Evolutionary conservation across 139 green algal species (phyloP), one percentile per base, ranked within the genome.

Genomic region (Chlamydomonas urium): DNA sequence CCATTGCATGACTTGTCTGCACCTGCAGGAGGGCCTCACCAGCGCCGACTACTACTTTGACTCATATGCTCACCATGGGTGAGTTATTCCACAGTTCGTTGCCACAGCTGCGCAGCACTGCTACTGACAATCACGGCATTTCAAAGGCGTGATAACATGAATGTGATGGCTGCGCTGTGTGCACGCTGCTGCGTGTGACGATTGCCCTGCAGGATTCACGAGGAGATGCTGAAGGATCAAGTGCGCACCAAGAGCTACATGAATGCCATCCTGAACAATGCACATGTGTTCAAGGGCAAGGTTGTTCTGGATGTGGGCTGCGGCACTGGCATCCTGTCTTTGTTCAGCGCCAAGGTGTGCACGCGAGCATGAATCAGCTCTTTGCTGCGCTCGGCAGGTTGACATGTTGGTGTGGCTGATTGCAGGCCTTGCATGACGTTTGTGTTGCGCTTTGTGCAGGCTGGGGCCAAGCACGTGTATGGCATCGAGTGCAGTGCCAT

Each of bases 181-280:
- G 21, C 45, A 26, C 21, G 21, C 45, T 10, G 24, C 50, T 26
- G 8, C 0, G 8, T 31, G 70, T 36, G 21, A 21, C 1, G 47
- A 47, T 63, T 23, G 37, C 37, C 21, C 28, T 14, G 33, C 1
- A 17, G 1, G 45, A 94, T 94, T 63, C 91, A 96, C 73, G 86
- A 95, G 74, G 90, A 97, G 79, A 98, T 98, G 93, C 86, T 98
- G 35, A 96, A 97, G 70, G 93, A 98, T 79, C 67, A 68, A 33
- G 86, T 97, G 48, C 86, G 93, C 58, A 98, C 93, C 0, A 77
- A 80, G 6, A 86, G 86, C 36, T 98, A 98, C 81, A 89, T 90
- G 78, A 89, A 88, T 66, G 81, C 90, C 21, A 94, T 97, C 53
- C 71, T 92, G 34, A 86, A 88, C 47, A 98, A 95, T 74, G 47